Conservation (phyloP, 331 rosid species). For the Rhamnella rubrinervis region DNA sequence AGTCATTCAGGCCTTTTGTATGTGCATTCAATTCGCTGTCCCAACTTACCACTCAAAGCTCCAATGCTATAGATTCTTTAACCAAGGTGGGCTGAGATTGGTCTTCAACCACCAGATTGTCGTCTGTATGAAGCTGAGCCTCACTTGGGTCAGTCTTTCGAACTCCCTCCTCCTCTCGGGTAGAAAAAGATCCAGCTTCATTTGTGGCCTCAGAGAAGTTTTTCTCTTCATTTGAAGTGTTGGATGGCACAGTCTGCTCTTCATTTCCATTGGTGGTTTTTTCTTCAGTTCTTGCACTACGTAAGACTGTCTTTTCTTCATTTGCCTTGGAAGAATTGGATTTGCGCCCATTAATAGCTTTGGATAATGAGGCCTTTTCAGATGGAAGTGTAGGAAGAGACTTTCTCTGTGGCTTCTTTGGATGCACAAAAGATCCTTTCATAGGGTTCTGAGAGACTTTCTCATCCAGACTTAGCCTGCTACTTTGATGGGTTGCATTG, state of each 20-base stretch:
- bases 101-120: conserved; percentile 43
- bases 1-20: conserved; percentile 24
- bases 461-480: conserved; percentile 73
- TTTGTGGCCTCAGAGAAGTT: conserved; percentile 16
- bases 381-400: conserved; percentile 87
- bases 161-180: conserved; percentile 34
- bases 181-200: conserved; percentile 29
- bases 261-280: conserved; percentile 41
- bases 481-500: conserved; percentile 36
- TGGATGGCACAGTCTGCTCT: conserved; percentile 33
- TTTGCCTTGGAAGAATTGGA: conserved; percentile 31
- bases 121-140: conserved; percentile 36
- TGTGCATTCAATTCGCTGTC: conserved; percentile 30
- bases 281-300: conserved; percentile 40
- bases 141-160: conserved; percentile 37
- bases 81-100: conserved; percentile 36
- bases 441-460: conserved; percentile 48
- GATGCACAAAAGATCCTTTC: conserved; percentile 47
- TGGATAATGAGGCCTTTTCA: conserved; percentile 57
- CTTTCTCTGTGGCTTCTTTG: conserved; percentile 77
- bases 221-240: conserved; percentile 42
- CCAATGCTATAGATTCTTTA: conserved; percentile 44
- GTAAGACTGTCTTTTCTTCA: conserved; percentile 31
- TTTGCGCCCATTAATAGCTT: conserved; percentile 37
- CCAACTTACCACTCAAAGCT: conserved; percentile 40